Evolutionary conservation across 192 early-diverging fungal genomes (phyloP), one percentile per base, ranked within the genome.

Genomic region (Allomyces arbusculus): DNA sequence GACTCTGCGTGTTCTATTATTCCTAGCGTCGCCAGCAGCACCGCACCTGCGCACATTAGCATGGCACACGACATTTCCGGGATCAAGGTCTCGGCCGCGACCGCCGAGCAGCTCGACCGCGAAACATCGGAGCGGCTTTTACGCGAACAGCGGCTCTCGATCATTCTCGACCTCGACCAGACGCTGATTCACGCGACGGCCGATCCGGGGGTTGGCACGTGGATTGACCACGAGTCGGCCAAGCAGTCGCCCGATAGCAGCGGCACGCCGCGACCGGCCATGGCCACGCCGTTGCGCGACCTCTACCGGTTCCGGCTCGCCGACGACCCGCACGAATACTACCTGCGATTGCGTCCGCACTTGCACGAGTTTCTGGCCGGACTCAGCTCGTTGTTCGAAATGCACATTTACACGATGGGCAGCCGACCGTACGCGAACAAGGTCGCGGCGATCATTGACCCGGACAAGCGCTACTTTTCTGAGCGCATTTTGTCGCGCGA

Each of bases 361-460:
- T 79, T 94, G 16, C 77, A 75, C 24, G 81, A 85, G 28, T 97
- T 99, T 70, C 72, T 99, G 25, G 72, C 79, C 62, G 70, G 77
- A 61, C 70, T 92, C 9, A 73, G 79, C 1, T 64, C 82, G 64
- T 28, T 86, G 9, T 99, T 89, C 69, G 96, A 99, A 75, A 76
- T 97, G 71, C 96, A 99, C 72, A 93, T 99, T 64, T 99, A 99
- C 73, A 99, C 96, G 1, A 95, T 97, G 94, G 96, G 96, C 28
- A 90, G 92, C 1, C 80, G 93, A 12, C 79, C 84, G 22, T 99
- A 99, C 74, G 96, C 96, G 28, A 79, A 87, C 33, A 85, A 87
- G 1, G 89, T 99, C 2, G 90, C 91, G 0, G 77, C 82, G 24
- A 79, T 86, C 2, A 84, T 99, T 61, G 96, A 99, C 69, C 93